Evolutionary conservation across 371 early-diverging fungal genomes (phyloP).

Genomic region (Rhizopus sp.): DNA sequence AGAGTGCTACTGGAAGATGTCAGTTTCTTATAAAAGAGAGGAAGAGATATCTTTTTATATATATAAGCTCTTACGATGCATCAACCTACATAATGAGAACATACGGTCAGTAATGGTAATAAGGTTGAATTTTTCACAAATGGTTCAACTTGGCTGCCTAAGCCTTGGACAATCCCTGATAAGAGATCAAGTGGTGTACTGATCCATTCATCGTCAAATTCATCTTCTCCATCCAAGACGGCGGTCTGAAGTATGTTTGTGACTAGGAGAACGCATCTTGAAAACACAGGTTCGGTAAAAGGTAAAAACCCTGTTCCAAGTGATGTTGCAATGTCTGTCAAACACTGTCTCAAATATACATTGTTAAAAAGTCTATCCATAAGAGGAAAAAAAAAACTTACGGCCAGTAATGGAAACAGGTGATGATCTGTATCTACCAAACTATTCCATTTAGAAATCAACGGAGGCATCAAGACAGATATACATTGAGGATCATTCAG

Average conservation of each 20-base stretch:
- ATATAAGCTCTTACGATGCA: background rate
- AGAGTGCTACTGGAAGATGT: constrained; percentile 54
- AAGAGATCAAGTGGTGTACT: constrained; percentile 91
- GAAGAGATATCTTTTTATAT: background rate
- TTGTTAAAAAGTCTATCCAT: background rate
- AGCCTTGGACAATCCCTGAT: constrained; percentile 88
- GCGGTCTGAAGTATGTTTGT: constrained; percentile 58
- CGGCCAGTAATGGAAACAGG: constrained; percentile 91
- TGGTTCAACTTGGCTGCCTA: constrained; percentile 68
- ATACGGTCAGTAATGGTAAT: constrained; percentile 71
- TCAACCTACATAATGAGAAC: constrained; percentile 67
- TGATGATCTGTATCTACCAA: constrained; percentile 80
- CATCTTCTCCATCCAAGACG: constrained; percentile 41
- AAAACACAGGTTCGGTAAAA: constrained; percentile 81
- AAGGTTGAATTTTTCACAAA: constrained; percentile 70
- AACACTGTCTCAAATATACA: constrained; percentile 52
- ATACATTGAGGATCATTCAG: constrained; percentile 78
- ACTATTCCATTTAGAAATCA: constrained; percentile 81
- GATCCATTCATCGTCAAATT: constrained; percentile 85
- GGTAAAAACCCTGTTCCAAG: constrained; percentile 83
- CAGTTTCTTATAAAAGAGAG: background rate
- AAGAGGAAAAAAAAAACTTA: constrained; percentile 24
- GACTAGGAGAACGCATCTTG: constrained; percentile 82
- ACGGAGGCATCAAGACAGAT: constrained; percentile 80
- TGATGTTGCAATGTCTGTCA: constrained; percentile 85